Base-by-base conservation (phyloP, 768 basidiomycete genomes). In the Xerocomellus dryophilus region DNA sequence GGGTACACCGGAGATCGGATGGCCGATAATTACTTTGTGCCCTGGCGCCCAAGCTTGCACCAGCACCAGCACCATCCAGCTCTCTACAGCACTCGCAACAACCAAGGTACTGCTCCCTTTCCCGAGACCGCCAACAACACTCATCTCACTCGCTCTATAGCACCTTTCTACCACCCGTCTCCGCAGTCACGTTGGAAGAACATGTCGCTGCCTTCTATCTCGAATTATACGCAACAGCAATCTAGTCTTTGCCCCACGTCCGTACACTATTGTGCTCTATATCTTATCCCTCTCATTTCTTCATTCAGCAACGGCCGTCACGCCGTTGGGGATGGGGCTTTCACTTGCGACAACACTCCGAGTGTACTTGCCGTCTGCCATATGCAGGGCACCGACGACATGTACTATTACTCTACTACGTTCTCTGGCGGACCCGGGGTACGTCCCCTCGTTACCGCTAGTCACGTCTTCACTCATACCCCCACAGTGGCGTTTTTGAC, bases 191-290 rank as follows among this genome's bases (percentile, higher is more conserved):
- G 83, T 90, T 90, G 90, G 90, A 86, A 87, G 72, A 74, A 66
- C 76, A 91, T 90, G 88, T 89, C 86, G 78, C 79, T 83, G 77
- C 74, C 76, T 66, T 80, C 77, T 52, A 83, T 83, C 76, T 82
- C 83, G 65, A 91, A 84, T 86, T 75, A 78, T 73, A 76, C 76
- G 68, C 84, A 86, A 78, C 80, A 78, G 65, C 81, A 82, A 82
- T 93, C 81, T 93, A 93, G 88, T 93, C 85, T 87, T 84, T 80
- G 90, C 91, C 91, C 91, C 91, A 80, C 88, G 90, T 93, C 81
- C 40, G 65, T 68, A 49, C 85, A 8, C 32, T 40, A 21, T 47
- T 34, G 14, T 9, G 21, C 17, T 29, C 32, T 20, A 38, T 35
- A 43, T 27, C 7, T 27, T 11, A 17, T 44, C 9, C 55, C 64